Conservation (phyloP, 768 basidiomycete genomes). For the Rubroboletus satanas region DNA sequence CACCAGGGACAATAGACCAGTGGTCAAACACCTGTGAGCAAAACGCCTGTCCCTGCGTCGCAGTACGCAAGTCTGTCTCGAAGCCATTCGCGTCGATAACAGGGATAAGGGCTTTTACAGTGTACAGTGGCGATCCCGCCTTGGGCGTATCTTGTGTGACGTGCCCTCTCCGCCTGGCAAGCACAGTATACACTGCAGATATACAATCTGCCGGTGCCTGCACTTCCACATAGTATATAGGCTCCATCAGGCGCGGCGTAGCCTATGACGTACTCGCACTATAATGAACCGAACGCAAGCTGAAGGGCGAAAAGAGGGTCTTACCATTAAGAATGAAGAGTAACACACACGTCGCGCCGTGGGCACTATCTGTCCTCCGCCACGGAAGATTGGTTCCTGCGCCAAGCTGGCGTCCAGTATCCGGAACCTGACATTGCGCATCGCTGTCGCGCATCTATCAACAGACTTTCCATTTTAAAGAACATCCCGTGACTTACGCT, state of each 20-base stretch:
- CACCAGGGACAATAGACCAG: conserved; percentile 97
- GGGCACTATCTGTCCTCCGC: conserved; percentile 97
- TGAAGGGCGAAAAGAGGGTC: conserved; percentile 24
- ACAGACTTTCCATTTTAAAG: background rate
- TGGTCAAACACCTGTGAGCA: conserved; percentile 97
- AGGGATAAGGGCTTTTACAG: conserved; percentile 96
- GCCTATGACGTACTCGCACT: conserved; percentile 49
- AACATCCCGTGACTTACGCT: conserved; percentile 66
- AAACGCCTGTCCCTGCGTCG: conserved; percentile 99
- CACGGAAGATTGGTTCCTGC: conserved; percentile 95
- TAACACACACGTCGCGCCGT: conserved; percentile 99
- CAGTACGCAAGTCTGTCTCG: conserved; percentile 95
- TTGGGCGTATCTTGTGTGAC: conserved; percentile 98
- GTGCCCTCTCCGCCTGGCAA: conserved; percentile 98
- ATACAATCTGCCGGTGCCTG: conserved; percentile 98
- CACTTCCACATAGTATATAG: conserved; percentile 98
- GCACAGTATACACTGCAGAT: conserved; percentile 96
- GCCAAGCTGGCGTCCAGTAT: conserved; percentile 90
- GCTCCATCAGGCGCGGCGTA: conserved; percentile 93
- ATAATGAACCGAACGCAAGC: background rate
- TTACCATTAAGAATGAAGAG: conserved; percentile 96
- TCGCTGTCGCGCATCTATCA: conserved; percentile 51
- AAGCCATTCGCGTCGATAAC: conserved; percentile 99
- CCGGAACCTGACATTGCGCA: conserved; percentile 98
- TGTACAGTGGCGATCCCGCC: conserved; percentile 96